phyloP scores from a whole-genome alignment of 305 asterid species.

The Rubia peregrina region DNA sequence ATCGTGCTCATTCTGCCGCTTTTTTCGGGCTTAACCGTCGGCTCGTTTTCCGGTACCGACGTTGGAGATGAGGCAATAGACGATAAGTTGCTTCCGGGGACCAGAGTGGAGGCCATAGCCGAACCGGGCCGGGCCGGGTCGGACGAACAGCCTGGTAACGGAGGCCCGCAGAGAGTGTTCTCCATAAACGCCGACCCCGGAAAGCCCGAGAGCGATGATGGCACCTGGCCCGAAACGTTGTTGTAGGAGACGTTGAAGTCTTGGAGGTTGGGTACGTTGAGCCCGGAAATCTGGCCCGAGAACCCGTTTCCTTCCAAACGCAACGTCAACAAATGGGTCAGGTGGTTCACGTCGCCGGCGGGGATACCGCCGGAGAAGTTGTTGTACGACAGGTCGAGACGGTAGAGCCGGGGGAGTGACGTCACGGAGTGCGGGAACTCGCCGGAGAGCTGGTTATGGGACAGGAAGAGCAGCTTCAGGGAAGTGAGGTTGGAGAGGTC shows the following conservation, averaged over 20 bases:
- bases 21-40: slow-evolving; percentile 26
- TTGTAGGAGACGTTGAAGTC: slow-evolving; percentile 77
- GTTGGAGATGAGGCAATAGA: slow-evolving; percentile 52
- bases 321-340: slow-evolving; percentile 57
- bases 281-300: slow-evolving; percentile 43
- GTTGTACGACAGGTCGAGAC: slow-evolving; percentile 76
- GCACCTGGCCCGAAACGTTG: slow-evolving; percentile 47
- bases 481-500: slow-evolving; percentile 53
- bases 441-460: slow-evolving; percentile 60
- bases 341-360: slow-evolving; percentile 17
- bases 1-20: slow-evolving; percentile 39
- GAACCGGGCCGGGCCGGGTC: slow-evolving; percentile 44
- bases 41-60: slow-evolving; percentile 33
- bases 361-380: slow-evolving; percentile 55
- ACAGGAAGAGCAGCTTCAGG: slow-evolving; percentile 52
- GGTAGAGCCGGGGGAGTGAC: slow-evolving; percentile 40
- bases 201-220: slow-evolving; percentile 50
- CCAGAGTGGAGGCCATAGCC: slow-evolving; percentile 57
- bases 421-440: slow-evolving; percentile 36
- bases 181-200: slow-evolving; percentile 42
- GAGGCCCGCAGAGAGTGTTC: slow-evolving; percentile 59
- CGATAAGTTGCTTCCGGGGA: slow-evolving; percentile 24
- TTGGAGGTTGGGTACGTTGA: slow-evolving; percentile 39
- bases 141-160: slow-evolving; percentile 42
- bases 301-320: slow-evolving; percentile 57